phyloP scores from a whole-genome alignment of 495 filamentous ascomycete species.

The Cudoniella acicularis region DNA sequence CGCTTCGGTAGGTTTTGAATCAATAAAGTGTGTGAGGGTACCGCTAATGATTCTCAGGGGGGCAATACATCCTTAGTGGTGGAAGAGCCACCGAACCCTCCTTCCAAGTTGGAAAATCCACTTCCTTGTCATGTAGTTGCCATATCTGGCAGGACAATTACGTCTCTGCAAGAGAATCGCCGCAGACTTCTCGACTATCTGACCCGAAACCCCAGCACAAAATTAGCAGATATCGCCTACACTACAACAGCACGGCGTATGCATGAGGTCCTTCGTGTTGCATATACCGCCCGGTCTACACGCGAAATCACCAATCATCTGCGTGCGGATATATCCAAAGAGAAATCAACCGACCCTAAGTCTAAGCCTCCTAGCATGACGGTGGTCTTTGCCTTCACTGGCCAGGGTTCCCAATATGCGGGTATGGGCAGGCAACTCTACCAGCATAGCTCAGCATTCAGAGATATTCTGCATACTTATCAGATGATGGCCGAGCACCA shows the following conservation, averaged over 20 bases:
- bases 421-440: slow-evolving; percentile 71
- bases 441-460: slow-evolving; percentile 58
- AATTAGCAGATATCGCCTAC: slow-evolving; percentile 62
- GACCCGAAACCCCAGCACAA: slow-evolving; percentile 35
- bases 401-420: slow-evolving; percentile 61
- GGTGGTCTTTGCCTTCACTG: slow-evolving; percentile 66
- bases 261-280: slow-evolving; percentile 69
- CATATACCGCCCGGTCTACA: slow-evolving; percentile 22
- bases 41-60: no score
- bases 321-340: slow-evolving; percentile 32
- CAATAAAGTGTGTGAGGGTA: no score
- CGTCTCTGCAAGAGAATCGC: neutral
- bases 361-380: no score
- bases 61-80: neutral
- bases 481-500: slow-evolving; percentile 60
- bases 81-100: neutral
- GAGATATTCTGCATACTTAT: slow-evolving; percentile 66
- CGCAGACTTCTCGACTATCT: neutral
- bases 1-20: no score
- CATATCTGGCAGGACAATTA: neutral
- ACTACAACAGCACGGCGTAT: slow-evolving; percentile 76
- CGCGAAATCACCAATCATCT: slow-evolving; percentile 23
- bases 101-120: neutral
- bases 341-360: no score
- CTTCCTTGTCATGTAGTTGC: neutral